Base-by-base conservation (phyloP, 176 grass and related monocot genomes). In the Avena eriantha region DNA sequence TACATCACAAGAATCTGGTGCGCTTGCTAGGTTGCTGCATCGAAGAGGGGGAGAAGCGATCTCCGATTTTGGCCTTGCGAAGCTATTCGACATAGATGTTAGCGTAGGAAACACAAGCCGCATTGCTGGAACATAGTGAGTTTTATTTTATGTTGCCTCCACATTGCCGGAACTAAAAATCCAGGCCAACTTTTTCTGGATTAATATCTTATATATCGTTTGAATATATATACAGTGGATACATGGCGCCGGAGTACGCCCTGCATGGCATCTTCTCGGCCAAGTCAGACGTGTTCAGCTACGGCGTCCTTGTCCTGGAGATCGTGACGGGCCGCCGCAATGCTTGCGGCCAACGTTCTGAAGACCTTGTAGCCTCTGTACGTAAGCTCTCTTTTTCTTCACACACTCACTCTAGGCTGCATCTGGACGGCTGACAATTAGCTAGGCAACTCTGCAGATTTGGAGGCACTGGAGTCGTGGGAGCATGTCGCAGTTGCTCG, bases 241-340 rank as follows among this genome's bases (percentile, higher is more conserved):
- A 94, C 78, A 94, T 94, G 92, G 81, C 87, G 31, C 93, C 90
- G 18, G 87, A 94, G 49, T 94, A 94, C 80, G 87, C 78, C 10
- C 33, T 80, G 36, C 84, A 36, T 21, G 93, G 90, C 57, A 33
- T 39, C 49, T 90, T 92, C 87, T 95, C 87, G 0, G 53, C 85
- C n/a, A 95, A 92, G 39, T 95, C 93, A 4, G 93, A 92, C 59
- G 90, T 95, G 35, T 95, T 67, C 64, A 92, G 87, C 83, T 95
- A 73, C 69, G 90, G 87, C 10, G 83, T 94, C 0, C 56, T 94
- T 0, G 29, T 94, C 57, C 83, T 92, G 7, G 92, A 94, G 87
- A 92, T 92, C 11, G 4, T 92, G 14, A 80, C 78, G 0, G 90
- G 93, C 48, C 87, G 48, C 43, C 86, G 82, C 45, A 91, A 91